Evolutionary conservation across 2,329 filamentous ascomycete species (phyloP).

Genomic region (Beauveria sp.): DNA sequence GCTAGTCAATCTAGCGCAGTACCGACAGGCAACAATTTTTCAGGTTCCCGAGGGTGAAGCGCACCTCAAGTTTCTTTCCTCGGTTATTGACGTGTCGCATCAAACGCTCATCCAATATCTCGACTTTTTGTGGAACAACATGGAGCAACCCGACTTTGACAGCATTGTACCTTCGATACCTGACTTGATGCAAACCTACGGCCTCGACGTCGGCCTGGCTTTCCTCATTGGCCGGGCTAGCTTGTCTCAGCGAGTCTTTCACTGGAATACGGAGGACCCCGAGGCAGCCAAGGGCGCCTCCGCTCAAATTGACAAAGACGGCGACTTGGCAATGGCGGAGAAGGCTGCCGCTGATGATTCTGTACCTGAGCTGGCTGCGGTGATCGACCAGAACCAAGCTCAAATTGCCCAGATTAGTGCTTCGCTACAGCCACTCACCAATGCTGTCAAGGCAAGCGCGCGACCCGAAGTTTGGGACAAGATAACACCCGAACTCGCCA

Average conservation of each 20-base stretch:
- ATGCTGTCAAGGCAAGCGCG: conserved; percentile 54
- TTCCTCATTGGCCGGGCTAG: conserved; percentile 76
- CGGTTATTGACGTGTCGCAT: conserved; percentile 85
- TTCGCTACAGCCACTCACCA: conserved; percentile 62
- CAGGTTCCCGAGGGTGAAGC: conserved; percentile 62
- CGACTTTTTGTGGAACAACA: conserved; percentile 75
- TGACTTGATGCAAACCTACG: conserved; percentile 67
- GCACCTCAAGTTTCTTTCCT: conserved; percentile 82
- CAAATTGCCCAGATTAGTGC: conserved; percentile 20
- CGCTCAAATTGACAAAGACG: conserved; percentile 40
- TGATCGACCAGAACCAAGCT: conserved; percentile 22
- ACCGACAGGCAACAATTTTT: conserved; percentile 79
- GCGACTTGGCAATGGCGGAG: conserved; percentile 47
- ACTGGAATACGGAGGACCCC: conserved; percentile 30
- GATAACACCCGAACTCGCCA: conserved; percentile 74
- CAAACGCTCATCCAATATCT: conserved; percentile 80
- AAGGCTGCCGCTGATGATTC: conserved; percentile 21
- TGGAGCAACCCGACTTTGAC: conserved; percentile 71
- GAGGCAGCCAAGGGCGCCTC: conserved; percentile 23
- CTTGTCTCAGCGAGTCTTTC: conserved; percentile 57
- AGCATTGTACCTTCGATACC: conserved; percentile 66
- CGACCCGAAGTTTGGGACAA: conserved; percentile 58
- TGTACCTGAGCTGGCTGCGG: conserved; percentile 19
- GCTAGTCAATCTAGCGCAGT: conserved; percentile 84
- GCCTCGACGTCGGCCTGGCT: conserved; percentile 70